Conservation (phyloP, 2,329 filamentous ascomycete species). For the Teratosphaeria pseudoeucalypti region DNA sequence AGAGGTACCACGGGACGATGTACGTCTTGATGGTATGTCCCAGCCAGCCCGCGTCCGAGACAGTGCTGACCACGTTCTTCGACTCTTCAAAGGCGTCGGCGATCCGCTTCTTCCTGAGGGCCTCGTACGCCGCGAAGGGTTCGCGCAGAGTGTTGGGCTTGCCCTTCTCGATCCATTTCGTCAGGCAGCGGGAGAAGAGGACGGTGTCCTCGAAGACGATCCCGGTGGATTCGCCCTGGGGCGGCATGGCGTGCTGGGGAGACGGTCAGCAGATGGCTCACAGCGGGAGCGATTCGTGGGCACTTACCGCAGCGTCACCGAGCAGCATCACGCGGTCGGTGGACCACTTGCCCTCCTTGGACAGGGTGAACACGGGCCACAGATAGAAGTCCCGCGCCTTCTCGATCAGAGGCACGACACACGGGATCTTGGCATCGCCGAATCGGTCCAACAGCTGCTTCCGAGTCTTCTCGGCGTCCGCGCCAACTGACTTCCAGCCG, state of each 20-base stretch:
- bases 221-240: slow-evolving; percentile 41
- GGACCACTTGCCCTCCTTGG: slow-evolving; percentile 34
- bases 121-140: slow-evolving; percentile 39
- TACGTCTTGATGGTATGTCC: slow-evolving; percentile 36
- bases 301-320: slow-evolving; percentile 34
- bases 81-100: slow-evolving; percentile 37
- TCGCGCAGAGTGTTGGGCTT: slow-evolving; percentile 29
- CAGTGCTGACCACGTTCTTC: slow-evolving; percentile 35
- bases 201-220: slow-evolving; percentile 45
- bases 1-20: slow-evolving; percentile 38
- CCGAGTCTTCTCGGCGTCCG: slow-evolving; percentile 33
- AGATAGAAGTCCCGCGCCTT: slow-evolving; percentile 34
- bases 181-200: slow-evolving; percentile 36
- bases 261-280: slow-evolving; percentile 2
- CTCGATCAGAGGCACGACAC: slow-evolving; percentile 30
- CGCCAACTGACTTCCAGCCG: slow-evolving; percentile 35
- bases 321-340: slow-evolving; percentile 36
- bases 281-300: neutral
- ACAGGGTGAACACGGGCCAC: slow-evolving; percentile 37
- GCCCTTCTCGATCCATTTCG: slow-evolving; percentile 32
- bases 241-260: slow-evolving; percentile 37
- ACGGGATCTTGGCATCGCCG: slow-evolving; percentile 28
- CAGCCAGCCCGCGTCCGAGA: slow-evolving; percentile 35
- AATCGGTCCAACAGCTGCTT: slow-evolving; percentile 32
- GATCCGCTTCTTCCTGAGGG: slow-evolving; percentile 34